A percentile compares a stretch with the other conserved stretches of the same genome.
These are phyloP conservation scores for Thozetella sp. DNA, from an alignment of 495 filamentous ascomycete genomes.

Conservation along the genomic window DNA sequence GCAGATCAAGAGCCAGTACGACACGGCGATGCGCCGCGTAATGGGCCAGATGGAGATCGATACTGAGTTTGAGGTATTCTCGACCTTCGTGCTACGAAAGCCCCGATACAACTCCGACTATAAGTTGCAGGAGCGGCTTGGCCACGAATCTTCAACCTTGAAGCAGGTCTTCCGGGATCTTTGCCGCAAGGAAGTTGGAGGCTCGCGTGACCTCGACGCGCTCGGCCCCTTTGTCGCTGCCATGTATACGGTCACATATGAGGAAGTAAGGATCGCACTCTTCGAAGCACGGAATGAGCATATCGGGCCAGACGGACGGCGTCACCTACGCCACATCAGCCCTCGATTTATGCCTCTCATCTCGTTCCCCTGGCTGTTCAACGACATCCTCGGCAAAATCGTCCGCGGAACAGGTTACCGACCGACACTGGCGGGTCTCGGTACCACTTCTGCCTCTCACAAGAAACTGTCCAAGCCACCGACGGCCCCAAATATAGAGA, in stretches of 20 bases:
- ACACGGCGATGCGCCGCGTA: constrained; percentile 72
- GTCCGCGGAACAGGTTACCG: constrained; percentile 35
- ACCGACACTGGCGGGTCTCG: constrained; percentile 1
- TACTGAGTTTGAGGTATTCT: constrained; percentile 92
- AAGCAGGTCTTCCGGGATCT: constrained; percentile 66
- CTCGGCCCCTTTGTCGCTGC: constrained; percentile 77
- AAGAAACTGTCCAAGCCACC: background rate
- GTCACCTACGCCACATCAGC: constrained; percentile 32
- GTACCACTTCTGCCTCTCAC: background rate
- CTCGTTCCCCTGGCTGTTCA: constrained; percentile 92
- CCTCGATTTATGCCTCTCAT: constrained; percentile 73
- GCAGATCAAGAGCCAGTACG: constrained; percentile 76
- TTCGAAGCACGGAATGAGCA: constrained; percentile 38
- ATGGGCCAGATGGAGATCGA: constrained; percentile 85
- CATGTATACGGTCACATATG: constrained; percentile 81
- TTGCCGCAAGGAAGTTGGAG: constrained; percentile 65
- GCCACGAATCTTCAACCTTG: constrained; percentile 60
- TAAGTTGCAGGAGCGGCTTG: constrained; percentile 84
- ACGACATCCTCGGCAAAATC: constrained; percentile 70
- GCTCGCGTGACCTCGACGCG: constrained; percentile 50
- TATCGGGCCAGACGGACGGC: constrained; percentile 31
- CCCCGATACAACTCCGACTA: constrained; percentile 70
- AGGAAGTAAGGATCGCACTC: constrained; percentile 63
- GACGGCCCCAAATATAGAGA: background rate
- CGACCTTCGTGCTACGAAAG: constrained; percentile 78